Evolutionary conservation across 2,329 filamentous ascomycete species (phyloP).

Genomic region (Meredithiella fracta): DNA sequence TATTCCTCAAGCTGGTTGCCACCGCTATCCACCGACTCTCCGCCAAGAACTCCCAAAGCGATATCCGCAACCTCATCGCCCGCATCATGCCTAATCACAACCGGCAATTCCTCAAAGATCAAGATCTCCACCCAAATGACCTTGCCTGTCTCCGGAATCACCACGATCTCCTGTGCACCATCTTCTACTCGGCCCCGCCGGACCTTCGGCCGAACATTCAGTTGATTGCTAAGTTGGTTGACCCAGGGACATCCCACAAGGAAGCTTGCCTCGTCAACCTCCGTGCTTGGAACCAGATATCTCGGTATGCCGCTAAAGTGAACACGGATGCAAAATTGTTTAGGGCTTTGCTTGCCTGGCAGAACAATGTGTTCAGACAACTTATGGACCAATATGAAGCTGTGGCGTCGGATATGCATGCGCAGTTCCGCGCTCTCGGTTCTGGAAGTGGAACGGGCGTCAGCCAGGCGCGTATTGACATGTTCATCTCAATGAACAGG

Average conservation of each 20-base stretch:
- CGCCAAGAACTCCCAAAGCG: slow-evolving; percentile 32
- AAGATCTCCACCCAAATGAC: slow-evolving; percentile 41
- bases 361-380: slow-evolving; percentile 39
- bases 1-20: slow-evolving; percentile 48
- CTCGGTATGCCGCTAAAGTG: slow-evolving; percentile 38
- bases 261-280: slow-evolving; percentile 49
- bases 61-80: slow-evolving; percentile 43
- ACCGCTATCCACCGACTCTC: slow-evolving; percentile 37
- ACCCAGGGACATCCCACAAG: slow-evolving; percentile 44
- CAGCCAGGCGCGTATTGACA: slow-evolving; percentile 29
- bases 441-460: slow-evolving; percentile 22
- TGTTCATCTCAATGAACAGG: slow-evolving; percentile 36
- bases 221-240: slow-evolving; percentile 42
- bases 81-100: slow-evolving; percentile 50
- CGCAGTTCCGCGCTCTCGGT: slow-evolving; percentile 35
- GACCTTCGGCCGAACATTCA: slow-evolving; percentile 36
- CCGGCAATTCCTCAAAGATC: slow-evolving; percentile 46
- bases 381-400: slow-evolving; percentile 41
- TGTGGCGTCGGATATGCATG: slow-evolving; percentile 37
- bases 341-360: slow-evolving; percentile 30
- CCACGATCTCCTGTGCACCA: slow-evolving; percentile 48
- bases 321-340: slow-evolving; percentile 31
- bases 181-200: slow-evolving; percentile 47
- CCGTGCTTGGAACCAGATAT: slow-evolving; percentile 45
- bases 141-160: slow-evolving; percentile 50